phyloP scores from a whole-genome alignment of 2,329 filamentous ascomycete species.

The Neonectria punicea region DNA sequence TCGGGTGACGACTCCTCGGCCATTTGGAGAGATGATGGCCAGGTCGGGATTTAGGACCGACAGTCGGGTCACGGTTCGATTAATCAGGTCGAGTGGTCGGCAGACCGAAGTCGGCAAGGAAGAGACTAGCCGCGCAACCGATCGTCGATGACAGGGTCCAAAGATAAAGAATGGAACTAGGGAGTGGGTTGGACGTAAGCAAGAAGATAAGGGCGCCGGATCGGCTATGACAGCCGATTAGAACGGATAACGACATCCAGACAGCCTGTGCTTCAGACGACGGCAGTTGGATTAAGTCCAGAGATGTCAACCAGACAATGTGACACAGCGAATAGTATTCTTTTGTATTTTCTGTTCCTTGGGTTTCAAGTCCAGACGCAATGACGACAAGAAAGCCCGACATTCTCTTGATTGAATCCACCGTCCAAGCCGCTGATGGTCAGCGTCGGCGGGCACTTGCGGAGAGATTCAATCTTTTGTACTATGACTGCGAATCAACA shows the following conservation, averaged over 20 bases:
- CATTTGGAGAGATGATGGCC: neutral
- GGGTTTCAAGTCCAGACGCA: neutral
- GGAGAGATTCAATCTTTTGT: slow-evolving; percentile 24
- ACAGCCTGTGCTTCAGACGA: neutral
- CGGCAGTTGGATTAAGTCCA: neutral
- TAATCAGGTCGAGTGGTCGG: neutral
- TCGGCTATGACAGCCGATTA: neutral
- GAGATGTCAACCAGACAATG: neutral
- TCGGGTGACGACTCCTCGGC: neutral
- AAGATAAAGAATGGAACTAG: neutral
- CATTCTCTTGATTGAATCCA: slow-evolving; percentile 27
- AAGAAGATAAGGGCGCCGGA: too few species aligned
- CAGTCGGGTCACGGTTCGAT: neutral
- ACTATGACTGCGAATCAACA: slow-evolving; percentile 29
- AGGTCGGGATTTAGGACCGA: neutral
- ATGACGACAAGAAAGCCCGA: slow-evolving; percentile 13
- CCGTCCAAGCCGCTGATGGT: slow-evolving; percentile 20
- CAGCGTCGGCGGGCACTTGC: slow-evolving; percentile 16
- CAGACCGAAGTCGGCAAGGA: neutral
- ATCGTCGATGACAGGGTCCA: neutral
- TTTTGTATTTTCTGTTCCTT: neutral
- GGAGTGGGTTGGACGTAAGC: too few species aligned
- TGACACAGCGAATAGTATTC: neutral
- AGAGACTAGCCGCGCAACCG: neutral
- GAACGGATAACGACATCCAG: neutral